These are phyloP conservation scores for Nigrograna mackinnonii DNA, from an alignment of 2,329 filamentous ascomycete genomes.

Conservation along the genomic window DNA sequence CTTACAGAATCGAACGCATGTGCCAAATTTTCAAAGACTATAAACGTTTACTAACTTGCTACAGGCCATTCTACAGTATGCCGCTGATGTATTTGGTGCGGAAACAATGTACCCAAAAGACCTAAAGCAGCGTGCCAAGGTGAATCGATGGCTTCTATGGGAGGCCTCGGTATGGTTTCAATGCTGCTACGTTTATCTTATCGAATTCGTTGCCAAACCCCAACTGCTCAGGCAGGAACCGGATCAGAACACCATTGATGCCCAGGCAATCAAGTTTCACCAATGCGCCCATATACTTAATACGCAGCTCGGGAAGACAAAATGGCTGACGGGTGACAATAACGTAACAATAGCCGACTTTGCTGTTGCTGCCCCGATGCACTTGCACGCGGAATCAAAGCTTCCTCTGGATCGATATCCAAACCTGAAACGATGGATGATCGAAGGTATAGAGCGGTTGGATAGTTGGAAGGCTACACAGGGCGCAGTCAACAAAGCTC, in stretches of 20 bases:
- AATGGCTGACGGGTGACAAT: constrained; percentile 39
- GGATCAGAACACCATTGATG: constrained; percentile 40
- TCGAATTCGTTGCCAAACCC: constrained; percentile 47
- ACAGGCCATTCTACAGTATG: constrained; percentile 48
- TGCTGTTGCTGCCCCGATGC: constrained; percentile 45
- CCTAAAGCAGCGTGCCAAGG: constrained; percentile 40
- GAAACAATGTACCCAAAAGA: constrained; percentile 44
- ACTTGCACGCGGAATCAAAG: constrained; percentile 36
- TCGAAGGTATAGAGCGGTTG: constrained; percentile 38
- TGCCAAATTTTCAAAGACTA: not conserved
- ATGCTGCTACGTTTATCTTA: constrained; percentile 45
- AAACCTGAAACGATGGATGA: constrained; percentile 43
- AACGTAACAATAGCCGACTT: constrained; percentile 47
- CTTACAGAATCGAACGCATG: constrained; percentile 39
- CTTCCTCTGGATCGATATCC: constrained; percentile 45
- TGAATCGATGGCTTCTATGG: constrained; percentile 49
- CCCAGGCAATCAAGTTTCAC: constrained; percentile 34
- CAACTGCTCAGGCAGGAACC: constrained; percentile 37
- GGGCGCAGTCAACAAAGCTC: constrained; percentile 38
- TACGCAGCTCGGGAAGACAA: constrained; percentile 39
- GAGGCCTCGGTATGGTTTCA: constrained; percentile 46
- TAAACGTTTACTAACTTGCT: not conserved
- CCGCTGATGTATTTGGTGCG: constrained; percentile 35
- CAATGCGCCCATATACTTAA: constrained; percentile 43
- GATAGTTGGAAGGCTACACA: constrained; percentile 46